Conservation (phyloP, 257 asterid species). For the Solanum sejunctum region DNA sequence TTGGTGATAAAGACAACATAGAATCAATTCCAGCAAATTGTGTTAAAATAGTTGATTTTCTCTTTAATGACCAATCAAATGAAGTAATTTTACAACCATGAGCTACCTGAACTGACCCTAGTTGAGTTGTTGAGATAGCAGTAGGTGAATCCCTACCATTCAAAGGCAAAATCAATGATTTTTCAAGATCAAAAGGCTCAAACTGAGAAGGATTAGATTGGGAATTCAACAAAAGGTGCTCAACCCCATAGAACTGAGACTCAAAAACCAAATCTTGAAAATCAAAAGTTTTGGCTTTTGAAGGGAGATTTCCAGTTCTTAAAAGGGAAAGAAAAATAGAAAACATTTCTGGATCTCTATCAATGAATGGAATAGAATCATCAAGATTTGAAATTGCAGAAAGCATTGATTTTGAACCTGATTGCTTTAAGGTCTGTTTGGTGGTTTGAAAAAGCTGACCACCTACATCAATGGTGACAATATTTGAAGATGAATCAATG, state of each 20-base stretch:
- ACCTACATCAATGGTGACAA: conserved; percentile 78
- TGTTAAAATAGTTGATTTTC: conserved; percentile 75
- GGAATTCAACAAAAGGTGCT: conserved; percentile 43
- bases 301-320: conserved; percentile 79
- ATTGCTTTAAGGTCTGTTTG: conserved; percentile 56
- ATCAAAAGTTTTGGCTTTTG: conserved; percentile 61
- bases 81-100: conserved; percentile 88
- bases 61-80: conserved; percentile 79
- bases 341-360: conserved; percentile 81
- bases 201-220: conserved; percentile 70
- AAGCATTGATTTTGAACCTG: conserved; percentile 67
- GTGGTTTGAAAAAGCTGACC: conserved; percentile 92
- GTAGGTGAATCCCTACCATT: conserved; percentile 85
- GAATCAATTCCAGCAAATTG: conserved; percentile 81
- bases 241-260: conserved; percentile 70
- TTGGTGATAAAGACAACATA: conserved; percentile 50
- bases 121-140: conserved; percentile 49
- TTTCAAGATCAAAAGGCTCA: conserved; percentile 78
- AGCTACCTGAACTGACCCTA: conserved; percentile 78
- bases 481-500: conserved; percentile 29
- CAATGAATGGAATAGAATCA: conserved; percentile 44
- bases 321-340: conserved; percentile 76
- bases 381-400: conserved; percentile 30
- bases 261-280: conserved; percentile 78
- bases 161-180: conserved; percentile 39